Percentiles rank a stretch among this genome's conserved stretches.
These are phyloP conservation scores for Nakaseomyces glabratus DNA, from an alignment of 1,139 yeast genomes.

Conservation along the genomic window DNA sequence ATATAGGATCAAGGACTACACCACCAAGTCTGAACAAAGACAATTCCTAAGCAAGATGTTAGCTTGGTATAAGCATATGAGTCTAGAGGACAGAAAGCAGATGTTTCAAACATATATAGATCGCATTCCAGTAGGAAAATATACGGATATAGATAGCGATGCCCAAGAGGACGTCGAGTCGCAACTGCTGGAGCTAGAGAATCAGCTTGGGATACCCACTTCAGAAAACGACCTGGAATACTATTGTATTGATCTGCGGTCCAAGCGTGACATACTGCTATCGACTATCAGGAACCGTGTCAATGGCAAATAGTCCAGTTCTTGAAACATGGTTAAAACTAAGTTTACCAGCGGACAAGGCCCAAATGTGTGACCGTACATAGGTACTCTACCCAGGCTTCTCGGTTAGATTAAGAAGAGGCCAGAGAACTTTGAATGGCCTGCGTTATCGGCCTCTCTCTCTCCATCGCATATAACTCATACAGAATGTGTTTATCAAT, in stretches of 20 bases:
- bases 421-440: no score
- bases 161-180: conserved; percentile 4
- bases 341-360: no score
- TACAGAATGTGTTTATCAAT: no score
- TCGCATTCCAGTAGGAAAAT: background rate
- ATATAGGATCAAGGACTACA: conserved; percentile 18
- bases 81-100: conserved; percentile 13
- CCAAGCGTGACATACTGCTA: conserved; percentile 6
- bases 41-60: conserved; percentile 21
- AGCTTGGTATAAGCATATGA: conserved; percentile 24
- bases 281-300: no score
- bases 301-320: no score
- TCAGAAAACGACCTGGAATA: conserved; percentile 10
- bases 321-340: no score
- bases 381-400: no score
- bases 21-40: conserved; percentile 20
- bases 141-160: background rate
- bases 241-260: conserved; percentile 17
- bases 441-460: no score
- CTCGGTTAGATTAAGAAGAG: no score
- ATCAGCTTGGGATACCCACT: conserved; percentile 6
- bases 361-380: no score
- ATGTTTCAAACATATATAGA: conserved; percentile 12
- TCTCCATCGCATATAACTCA: no score
- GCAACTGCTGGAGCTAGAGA: conserved; percentile 11